Conservation (phyloP, 2,329 filamentous ascomycete genomes). For the Zymoseptoria tritici region DNA sequence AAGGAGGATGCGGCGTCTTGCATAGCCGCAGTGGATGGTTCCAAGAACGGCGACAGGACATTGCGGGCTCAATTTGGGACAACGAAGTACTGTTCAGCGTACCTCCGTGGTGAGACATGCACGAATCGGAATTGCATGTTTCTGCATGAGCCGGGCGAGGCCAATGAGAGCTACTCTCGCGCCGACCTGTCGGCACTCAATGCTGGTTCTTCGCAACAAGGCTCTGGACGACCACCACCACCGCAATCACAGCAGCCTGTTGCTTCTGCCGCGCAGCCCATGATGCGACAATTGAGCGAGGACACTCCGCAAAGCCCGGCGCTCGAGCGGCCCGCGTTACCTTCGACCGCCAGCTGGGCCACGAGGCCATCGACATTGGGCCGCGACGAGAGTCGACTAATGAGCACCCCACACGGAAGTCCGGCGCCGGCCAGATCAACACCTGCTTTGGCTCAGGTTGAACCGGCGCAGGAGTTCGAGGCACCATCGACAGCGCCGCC, state of each 20-base stretch:
- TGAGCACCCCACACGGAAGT: slow-evolving; percentile 73
- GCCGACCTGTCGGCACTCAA: slow-evolving; percentile 95
- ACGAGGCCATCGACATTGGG: slow-evolving; percentile 59
- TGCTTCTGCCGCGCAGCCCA: slow-evolving; percentile 49
- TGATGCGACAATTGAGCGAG: slow-evolving; percentile 53
- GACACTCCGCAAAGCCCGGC: slow-evolving; percentile 25
- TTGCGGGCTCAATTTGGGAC: slow-evolving; percentile 75
- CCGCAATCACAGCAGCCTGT: slow-evolving; percentile 44
- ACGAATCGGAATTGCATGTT: slow-evolving; percentile 98
- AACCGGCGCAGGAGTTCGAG: slow-evolving; percentile 8
- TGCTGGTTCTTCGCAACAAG: slow-evolving; percentile 70
- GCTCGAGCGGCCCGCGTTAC: slow-evolving; percentile 77
- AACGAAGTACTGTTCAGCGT: slow-evolving; percentile 97
- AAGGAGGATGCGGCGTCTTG: slow-evolving; percentile 86
- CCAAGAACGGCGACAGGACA: slow-evolving; percentile 78
- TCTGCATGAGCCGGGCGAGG: slow-evolving; percentile 94
- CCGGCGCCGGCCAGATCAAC: slow-evolving; percentile 49
- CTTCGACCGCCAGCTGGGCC: slow-evolving; percentile 91
- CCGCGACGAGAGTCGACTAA: slow-evolving; percentile 69
- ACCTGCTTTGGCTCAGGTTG: slow-evolving; percentile 9
- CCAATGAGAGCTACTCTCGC: slow-evolving; percentile 91
- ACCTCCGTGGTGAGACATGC: slow-evolving; percentile 87
- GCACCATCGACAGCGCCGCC: slow-evolving; percentile 6
- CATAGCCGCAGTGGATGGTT: slow-evolving; percentile 87
- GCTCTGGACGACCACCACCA: slow-evolving; percentile 48